Percentiles rank a stretch among this genome's conserved stretches.
phyloP scores from a whole-genome alignment of 2,329 filamentous ascomycete species.

The Pestalotiopsis sp. region DNA sequence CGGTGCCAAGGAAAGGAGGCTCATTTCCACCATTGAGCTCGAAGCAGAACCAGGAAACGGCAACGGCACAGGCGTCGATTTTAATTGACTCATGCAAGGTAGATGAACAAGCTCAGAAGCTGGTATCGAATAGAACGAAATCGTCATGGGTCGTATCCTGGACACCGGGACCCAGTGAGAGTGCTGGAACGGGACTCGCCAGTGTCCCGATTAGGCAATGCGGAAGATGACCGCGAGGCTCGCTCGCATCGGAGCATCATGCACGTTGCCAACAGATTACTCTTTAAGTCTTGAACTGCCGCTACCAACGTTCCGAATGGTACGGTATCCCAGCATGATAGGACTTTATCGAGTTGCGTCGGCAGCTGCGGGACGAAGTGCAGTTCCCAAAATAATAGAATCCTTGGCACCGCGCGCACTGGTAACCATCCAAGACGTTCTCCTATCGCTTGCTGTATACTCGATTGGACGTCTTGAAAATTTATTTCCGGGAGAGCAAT shows the following conservation, averaged over 20 bases:
- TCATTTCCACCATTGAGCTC: constrained; percentile 9
- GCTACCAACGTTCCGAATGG: not conserved
- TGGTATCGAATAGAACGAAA: constrained; percentile 5
- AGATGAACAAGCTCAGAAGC: not conserved
- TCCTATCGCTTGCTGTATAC: not conserved
- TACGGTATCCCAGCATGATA: not conserved
- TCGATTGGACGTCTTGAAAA: not conserved
- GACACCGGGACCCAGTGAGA: not conserved
- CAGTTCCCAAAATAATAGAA: not conserved
- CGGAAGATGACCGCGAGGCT: constrained; percentile 4
- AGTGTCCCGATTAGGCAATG: constrained; percentile 6
- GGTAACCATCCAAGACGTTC: not conserved
- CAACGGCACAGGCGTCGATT: not conserved
- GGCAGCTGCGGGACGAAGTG: not conserved
- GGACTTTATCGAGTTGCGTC: not conserved
- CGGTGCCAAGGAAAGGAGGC: not conserved
- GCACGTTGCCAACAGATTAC: not conserved
- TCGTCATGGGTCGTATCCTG: not conserved
- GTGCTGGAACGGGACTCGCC: not conserved
- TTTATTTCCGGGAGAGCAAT: not conserved
- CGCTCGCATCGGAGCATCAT: not conserved
- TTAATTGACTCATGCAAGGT: constrained; percentile 2
- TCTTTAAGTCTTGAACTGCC: not conserved
- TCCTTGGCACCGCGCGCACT: not conserved
- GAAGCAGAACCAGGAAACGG: not conserved